A percentile compares a stretch with the other conserved stretches of the same genome.
phyloP scores from a whole-genome alignment of 192 early-diverging fungal species.

The Entophlyctis helioformis region DNA sequence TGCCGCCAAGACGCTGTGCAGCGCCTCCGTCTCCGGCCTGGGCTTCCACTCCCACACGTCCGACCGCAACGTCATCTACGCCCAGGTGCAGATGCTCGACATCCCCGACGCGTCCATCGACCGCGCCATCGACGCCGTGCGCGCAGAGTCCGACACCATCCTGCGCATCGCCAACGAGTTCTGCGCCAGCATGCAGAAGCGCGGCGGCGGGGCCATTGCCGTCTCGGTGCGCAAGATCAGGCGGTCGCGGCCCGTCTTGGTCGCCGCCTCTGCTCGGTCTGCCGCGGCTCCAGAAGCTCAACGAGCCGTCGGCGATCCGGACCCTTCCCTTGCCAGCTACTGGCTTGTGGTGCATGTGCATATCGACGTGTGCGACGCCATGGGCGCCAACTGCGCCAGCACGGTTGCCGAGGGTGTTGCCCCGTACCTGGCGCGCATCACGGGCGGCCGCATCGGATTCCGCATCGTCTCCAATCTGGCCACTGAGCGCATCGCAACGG shows the following conservation, averaged over 20 bases:
- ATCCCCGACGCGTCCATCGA: slow-evolving; percentile 33
- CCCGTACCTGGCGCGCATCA: slow-evolving; percentile 38
- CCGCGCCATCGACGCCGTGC: slow-evolving; percentile 15
- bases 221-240: slow-evolving; percentile 35
- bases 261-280: not conserved
- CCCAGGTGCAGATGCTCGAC: slow-evolving; percentile 53
- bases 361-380: slow-evolving; percentile 67
- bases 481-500: slow-evolving; percentile 49
- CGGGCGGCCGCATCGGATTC: slow-evolving; percentile 45
- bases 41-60: slow-evolving; percentile 47
- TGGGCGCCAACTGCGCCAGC: slow-evolving; percentile 65
- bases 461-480: slow-evolving; percentile 59
- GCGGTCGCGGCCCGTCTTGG: too few relatives aligned
- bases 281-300: not conserved
- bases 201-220: slow-evolving; percentile 56
- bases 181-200: slow-evolving; percentile 46
- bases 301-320: not conserved
- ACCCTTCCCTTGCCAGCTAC: slow-evolving; percentile 16
- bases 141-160: slow-evolving; percentile 16
- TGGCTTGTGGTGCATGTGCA: slow-evolving; percentile 68
- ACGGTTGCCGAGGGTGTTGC: slow-evolving; percentile 61
- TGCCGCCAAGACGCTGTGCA: slow-evolving; percentile 61
- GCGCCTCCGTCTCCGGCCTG: slow-evolving; percentile 25
- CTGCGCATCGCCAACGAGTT: slow-evolving; percentile 47
- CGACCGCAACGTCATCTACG: slow-evolving; percentile 55